phyloP scores from a whole-genome alignment of 2,329 filamentous ascomycete genomes.

The Diaporthe sp. region DNA sequence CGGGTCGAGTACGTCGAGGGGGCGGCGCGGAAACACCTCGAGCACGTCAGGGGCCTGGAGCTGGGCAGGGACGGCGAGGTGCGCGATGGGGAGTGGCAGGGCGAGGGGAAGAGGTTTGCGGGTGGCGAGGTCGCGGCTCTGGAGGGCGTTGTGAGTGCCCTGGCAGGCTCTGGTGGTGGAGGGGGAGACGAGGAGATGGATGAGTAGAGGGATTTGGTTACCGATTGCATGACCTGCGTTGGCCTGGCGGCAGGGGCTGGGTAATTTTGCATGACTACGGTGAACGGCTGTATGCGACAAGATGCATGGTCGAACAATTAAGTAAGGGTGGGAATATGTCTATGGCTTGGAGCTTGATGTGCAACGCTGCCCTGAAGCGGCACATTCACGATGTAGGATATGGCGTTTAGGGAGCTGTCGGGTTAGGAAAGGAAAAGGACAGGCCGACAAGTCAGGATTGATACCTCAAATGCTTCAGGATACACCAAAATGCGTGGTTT shows the following conservation, averaged over 20 bases:
- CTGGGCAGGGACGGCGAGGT: conserved; percentile 72
- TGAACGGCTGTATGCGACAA: background rate
- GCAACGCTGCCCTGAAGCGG: background rate
- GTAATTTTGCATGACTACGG: no score
- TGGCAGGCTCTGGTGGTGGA: conserved; percentile 52
- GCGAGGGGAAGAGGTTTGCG: conserved; percentile 61
- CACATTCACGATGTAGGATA: background rate
- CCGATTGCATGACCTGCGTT: background rate
- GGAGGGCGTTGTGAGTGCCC: conserved; percentile 62
- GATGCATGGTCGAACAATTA: background rate
- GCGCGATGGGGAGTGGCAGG: conserved; percentile 74
- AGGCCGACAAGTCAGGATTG: background rate
- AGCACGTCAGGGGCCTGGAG: conserved; percentile 76
- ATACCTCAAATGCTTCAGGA: conserved; percentile 3
- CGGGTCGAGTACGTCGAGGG: conserved; percentile 86
- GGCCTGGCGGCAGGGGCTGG: background rate
- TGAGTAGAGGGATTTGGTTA: background rate
- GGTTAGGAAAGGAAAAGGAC: background rate
- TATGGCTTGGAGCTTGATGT: background rate
- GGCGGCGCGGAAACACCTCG: conserved; percentile 81
- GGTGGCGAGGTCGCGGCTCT: conserved; percentile 69
- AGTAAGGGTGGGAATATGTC: background rate
- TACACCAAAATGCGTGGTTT: background rate
- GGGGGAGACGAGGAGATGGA: conserved; percentile 14
- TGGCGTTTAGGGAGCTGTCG: background rate